These are phyloP conservation scores for Alloteropsis angusta DNA, from an alignment of 202 grass and related monocot species.

Conservation along the genomic window DNA sequence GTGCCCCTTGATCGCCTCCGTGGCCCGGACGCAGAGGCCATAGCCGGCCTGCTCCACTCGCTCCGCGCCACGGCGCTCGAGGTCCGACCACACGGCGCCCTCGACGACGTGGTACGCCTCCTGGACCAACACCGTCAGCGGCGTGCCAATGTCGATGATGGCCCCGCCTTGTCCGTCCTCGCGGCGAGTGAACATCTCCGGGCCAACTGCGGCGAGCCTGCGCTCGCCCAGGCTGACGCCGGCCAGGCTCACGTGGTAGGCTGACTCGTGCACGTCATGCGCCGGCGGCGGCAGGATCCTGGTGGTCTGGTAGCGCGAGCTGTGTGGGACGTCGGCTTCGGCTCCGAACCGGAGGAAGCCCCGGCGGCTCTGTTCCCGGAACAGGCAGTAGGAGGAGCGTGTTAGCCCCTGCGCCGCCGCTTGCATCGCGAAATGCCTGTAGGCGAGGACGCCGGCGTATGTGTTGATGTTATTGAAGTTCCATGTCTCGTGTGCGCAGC, in stretches of 20 bases:
- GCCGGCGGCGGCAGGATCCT: background rate
- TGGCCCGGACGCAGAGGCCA: background rate
- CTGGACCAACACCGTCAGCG: background rate
- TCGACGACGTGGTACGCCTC: background rate
- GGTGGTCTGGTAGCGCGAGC: background rate
- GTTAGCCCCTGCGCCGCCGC: background rate
- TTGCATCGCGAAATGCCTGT: background rate
- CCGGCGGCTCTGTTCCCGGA: background rate
- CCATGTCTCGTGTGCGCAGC: background rate
- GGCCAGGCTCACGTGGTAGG: background rate
- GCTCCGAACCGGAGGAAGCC: background rate
- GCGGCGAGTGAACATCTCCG: background rate
- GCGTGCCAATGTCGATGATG: background rate
- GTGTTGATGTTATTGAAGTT: background rate
- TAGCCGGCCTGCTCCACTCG: background rate
- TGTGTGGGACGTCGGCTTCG: background rate
- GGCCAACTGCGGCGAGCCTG: background rate
- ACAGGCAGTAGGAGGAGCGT: background rate
- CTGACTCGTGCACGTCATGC: background rate
- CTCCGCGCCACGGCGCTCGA: background rate
- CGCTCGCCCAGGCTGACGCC: background rate
- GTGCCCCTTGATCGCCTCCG: background rate
- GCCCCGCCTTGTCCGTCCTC: background rate
- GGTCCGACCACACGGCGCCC: background rate
- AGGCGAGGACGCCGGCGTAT: background rate